Evolutionary conservation across 345 rosid species (phyloP).

Genomic region (Schrenkiella parvula): DNA sequence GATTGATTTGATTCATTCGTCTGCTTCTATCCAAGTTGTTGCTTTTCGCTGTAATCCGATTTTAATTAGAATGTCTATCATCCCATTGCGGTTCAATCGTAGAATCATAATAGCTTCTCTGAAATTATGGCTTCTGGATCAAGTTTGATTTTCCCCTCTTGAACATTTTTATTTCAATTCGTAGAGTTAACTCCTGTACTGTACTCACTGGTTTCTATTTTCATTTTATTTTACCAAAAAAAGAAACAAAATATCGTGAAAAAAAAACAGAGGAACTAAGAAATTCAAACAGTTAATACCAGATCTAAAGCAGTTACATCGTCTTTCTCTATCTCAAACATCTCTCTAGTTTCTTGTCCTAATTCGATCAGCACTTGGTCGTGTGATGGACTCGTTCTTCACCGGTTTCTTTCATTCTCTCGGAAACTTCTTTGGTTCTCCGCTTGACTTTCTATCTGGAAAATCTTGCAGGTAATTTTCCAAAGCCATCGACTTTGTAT

Average conservation of each 20-base stretch:
- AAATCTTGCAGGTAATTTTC: slow-evolving; percentile 53
- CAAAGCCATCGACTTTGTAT: neutral
- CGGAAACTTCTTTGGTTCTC: slow-evolving; percentile 43
- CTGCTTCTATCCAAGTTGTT: slow-evolving; percentile 8
- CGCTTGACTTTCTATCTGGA: slow-evolving; percentile 49
- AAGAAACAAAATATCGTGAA: neutral
- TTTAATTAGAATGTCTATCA: slow-evolving; percentile 9
- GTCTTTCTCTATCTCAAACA: neutral
- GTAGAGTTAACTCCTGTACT: neutral
- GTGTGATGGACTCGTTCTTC: slow-evolving; percentile 38
- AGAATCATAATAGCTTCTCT: neutral
- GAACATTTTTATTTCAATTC: slow-evolving; percentile 10
- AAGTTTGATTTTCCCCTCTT: slow-evolving; percentile 10
- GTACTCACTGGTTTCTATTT: neutral
- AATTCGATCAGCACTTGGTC: neutral
- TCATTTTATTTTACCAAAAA: neutral
- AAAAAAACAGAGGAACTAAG: neutral
- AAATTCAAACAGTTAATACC: neutral
- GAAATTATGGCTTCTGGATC: slow-evolving; percentile 5
- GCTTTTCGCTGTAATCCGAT: slow-evolving; percentile 17
- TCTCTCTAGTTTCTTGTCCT: neutral
- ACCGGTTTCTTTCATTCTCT: slow-evolving; percentile 36
- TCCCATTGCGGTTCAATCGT: slow-evolving; percentile 6
- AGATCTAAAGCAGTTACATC: slow-evolving; percentile 23
- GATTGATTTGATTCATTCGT: slow-evolving; percentile 43